phyloP scores from a whole-genome alignment of 805 yeast species.

The Metschnikowia vanudenii region DNA sequence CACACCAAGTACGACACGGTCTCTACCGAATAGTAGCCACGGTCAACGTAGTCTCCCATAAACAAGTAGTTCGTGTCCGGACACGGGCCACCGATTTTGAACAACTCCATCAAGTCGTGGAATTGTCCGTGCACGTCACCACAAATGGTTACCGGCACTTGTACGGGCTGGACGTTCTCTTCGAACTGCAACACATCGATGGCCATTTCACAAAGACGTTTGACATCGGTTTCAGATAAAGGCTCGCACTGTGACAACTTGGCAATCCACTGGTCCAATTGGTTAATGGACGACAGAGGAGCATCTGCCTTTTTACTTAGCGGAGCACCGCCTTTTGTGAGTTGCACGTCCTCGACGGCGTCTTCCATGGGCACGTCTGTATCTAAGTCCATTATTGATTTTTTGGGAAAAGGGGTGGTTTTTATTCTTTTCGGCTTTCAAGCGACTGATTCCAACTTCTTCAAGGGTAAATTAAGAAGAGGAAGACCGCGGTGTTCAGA shows the following conservation, averaged over 20 bases:
- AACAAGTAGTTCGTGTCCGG: conserved; percentile 49
- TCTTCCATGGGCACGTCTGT: conserved; percentile 86
- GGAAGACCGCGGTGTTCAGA: no score
- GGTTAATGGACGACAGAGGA: conserved; percentile 48
- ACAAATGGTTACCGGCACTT: conserved; percentile 94
- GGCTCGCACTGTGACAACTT: conserved; percentile 78
- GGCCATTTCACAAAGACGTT: conserved; percentile 82
- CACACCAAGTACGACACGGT: conserved; percentile 86
- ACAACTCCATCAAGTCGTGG: conserved; percentile 89
- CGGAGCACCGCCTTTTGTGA: conserved; percentile 34
- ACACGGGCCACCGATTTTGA: conserved; percentile 76
- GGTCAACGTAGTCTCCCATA: conserved; percentile 77
- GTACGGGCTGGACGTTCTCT: conserved; percentile 93
- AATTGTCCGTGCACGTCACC: conserved; percentile 98
- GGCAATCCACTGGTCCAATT: conserved; percentile 86
- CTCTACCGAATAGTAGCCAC: conserved; percentile 89
- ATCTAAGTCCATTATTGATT: conserved; percentile 63
- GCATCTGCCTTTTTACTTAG: conserved; percentile 37
- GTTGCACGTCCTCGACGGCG: conserved; percentile 51
- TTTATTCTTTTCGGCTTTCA: background rate
- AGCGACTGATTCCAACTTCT: background rate
- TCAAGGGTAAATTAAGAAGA: no score
- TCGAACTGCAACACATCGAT: conserved; percentile 87
- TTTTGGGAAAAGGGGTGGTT: background rate
- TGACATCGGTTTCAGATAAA: conserved; percentile 75